phyloP scores from a whole-genome alignment of 139 green algal species.

The Tetradesmus lagerheimii region DNA sequence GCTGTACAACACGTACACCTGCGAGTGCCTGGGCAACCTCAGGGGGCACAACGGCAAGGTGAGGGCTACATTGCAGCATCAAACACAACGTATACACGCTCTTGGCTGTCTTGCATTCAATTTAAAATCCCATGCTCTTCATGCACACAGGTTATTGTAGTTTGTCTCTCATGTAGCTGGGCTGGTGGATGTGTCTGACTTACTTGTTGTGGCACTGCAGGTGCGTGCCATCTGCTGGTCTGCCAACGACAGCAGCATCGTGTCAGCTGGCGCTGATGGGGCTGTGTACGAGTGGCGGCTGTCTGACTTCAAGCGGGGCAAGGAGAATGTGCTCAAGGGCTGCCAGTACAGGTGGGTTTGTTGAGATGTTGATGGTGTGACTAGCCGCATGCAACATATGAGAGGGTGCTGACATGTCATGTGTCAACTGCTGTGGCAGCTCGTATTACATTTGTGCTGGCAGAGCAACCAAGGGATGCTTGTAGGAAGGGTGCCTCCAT shows the following conservation, averaged over 20 bases:
- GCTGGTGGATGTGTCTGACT: neutral
- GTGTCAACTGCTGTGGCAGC: too few species aligned
- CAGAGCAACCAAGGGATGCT: too few species aligned
- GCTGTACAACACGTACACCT: conserved; percentile 93
- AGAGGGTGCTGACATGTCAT: neutral
- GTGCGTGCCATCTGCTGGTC: conserved; percentile 81
- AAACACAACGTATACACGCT: neutral
- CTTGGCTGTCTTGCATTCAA: neutral
- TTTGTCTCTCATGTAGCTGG: too few species aligned
- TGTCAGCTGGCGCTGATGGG: conserved; percentile 87
- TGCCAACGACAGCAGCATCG: conserved; percentile 77
- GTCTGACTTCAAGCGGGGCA: conserved; percentile 73
- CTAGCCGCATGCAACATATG: neutral
- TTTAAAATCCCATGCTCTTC: too few species aligned
- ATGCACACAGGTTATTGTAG: too few species aligned
- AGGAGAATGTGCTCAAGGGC: conserved; percentile 73
- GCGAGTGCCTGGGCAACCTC: conserved; percentile 87
- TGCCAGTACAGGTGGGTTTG: conserved; percentile 37
- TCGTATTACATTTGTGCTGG: too few species aligned
- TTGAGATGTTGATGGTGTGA: neutral
- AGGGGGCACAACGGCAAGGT: conserved; percentile 89
- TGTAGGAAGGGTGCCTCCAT: neutral
- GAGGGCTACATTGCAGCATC: neutral
- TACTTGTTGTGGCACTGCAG: conserved; percentile 47
- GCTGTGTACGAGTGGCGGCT: conserved; percentile 93